Evolutionary conservation across 2,329 filamentous ascomycete genomes (phyloP).

Genomic region (Colletotrichum sidae): DNA sequence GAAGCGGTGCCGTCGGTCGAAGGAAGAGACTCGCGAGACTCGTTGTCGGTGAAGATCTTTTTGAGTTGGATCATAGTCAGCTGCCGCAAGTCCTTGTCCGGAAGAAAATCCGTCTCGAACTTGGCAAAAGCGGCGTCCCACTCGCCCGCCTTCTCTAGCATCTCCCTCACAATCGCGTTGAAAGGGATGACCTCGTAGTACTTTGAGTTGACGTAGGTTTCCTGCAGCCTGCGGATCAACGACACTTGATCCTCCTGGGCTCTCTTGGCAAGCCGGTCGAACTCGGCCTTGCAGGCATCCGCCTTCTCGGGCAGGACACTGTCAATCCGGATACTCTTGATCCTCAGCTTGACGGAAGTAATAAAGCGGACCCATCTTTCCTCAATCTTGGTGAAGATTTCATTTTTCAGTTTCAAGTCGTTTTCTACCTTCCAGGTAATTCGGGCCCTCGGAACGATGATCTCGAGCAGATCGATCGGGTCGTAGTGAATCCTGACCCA

Average conservation of each 20-base stretch:
- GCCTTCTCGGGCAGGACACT: constrained; percentile 89
- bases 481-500: constrained; percentile 93
- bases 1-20: constrained; percentile 76
- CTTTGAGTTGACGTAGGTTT: constrained; percentile 91
- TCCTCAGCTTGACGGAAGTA: constrained; percentile 82
- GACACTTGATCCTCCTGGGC: constrained; percentile 85
- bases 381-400: constrained; percentile 85
- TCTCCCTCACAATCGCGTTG: constrained; percentile 87
- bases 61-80: constrained; percentile 92
- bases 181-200: constrained; percentile 98
- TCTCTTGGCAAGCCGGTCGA: constrained; percentile 81
- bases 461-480: constrained; percentile 90
- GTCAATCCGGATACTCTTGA: constrained; percentile 91
- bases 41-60: constrained; percentile 93
- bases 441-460: constrained; percentile 88
- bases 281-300: constrained; percentile 83
- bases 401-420: constrained; percentile 91
- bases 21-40: constrained; percentile 80
- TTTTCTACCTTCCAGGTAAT: constrained; percentile 99
- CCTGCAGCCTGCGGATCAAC: constrained; percentile 82
- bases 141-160: constrained; percentile 91
- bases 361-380: constrained; percentile 89
- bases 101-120: constrained; percentile 93
- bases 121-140: constrained; percentile 93
- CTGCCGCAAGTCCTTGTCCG: constrained; percentile 94